Evolutionary conservation across 2,329 filamentous ascomycete species (phyloP).

Genomic region (Arthrocladium fulminans): DNA sequence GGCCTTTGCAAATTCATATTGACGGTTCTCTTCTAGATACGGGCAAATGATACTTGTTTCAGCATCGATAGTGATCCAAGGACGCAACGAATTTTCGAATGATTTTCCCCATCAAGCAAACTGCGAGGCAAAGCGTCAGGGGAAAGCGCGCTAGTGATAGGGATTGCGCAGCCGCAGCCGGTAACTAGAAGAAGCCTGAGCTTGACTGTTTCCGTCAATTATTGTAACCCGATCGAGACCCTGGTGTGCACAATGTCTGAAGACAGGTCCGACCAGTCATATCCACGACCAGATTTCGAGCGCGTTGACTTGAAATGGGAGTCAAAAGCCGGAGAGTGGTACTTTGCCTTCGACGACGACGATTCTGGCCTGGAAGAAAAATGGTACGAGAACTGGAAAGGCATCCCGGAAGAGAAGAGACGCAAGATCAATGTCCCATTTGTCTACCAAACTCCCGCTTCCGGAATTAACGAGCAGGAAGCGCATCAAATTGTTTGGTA

Average conservation of each 20-base stretch:
- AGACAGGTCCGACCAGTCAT: not conserved
- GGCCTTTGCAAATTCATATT: not conserved
- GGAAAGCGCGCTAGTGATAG: not conserved
- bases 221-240: not conserved
- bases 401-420: slow-evolving; percentile 27
- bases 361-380: slow-evolving; percentile 45
- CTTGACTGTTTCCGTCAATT: not conserved
- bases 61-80: not conserved
- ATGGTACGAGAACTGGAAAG: slow-evolving; percentile 42
- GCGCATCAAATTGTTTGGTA: slow-evolving; percentile 63
- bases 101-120: not conserved
- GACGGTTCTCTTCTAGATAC: too few species aligned
- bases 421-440: slow-evolving; percentile 54
- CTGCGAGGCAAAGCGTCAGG: not conserved
- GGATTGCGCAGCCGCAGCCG: not conserved
- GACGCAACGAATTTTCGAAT: not conserved
- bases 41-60: not conserved
- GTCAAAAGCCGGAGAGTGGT: slow-evolving; percentile 55
- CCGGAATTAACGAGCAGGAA: slow-evolving; percentile 52
- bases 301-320: slow-evolving; percentile 49
- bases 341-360: slow-evolving; percentile 57
- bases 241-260: not conserved
- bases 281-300: slow-evolving; percentile 45
- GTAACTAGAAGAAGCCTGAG: not conserved
- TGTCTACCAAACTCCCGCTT: slow-evolving; percentile 56